phyloP scores from a whole-genome alignment of 2,329 filamentous ascomycete species.

The Trichoderma koningii region DNA sequence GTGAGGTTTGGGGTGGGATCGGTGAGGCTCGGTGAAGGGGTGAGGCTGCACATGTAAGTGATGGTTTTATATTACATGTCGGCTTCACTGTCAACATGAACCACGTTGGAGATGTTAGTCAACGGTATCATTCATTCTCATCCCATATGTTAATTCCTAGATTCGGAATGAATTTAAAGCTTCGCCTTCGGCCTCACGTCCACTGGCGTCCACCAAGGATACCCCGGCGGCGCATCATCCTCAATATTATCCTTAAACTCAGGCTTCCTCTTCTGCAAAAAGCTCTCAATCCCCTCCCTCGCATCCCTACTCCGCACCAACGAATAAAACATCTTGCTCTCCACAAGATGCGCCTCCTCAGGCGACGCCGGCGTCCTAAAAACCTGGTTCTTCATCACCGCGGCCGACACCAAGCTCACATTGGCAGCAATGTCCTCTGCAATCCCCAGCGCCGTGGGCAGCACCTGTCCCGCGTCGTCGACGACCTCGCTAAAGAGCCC shows the following conservation, averaged over 20 bases:
- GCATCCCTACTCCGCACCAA: conserved; percentile 61
- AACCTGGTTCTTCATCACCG: conserved; percentile 72
- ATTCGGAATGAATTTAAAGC: conserved; percentile 27
- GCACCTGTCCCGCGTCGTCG: conserved; percentile 59
- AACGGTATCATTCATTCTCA: not conserved
- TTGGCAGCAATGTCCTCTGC: conserved; percentile 68
- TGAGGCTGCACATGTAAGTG: not conserved
- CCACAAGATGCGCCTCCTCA: conserved; percentile 70
- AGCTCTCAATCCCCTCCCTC: conserved; percentile 67
- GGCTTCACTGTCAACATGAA: too few relatives aligned
- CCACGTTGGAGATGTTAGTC: too few relatives aligned
- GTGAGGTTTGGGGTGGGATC: not conserved
- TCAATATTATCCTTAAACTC: conserved; percentile 63
- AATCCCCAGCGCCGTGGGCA: conserved; percentile 65
- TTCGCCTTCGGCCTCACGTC: conserved; percentile 38
- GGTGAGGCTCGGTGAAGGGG: conserved; percentile 23
- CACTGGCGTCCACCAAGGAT: conserved; percentile 68
- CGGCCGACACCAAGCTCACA: conserved; percentile 63
- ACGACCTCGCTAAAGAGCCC: conserved; percentile 68
- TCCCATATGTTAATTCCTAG: not conserved
- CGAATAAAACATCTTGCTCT: conserved; percentile 65
- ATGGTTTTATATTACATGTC: not conserved
- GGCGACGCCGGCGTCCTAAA: conserved; percentile 59
- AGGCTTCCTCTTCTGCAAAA: conserved; percentile 67
- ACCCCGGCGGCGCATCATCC: conserved; percentile 58